Base-by-base conservation (phyloP, 2,329 filamentous ascomycete genomes). In the Neoascochyta sp. region DNA sequence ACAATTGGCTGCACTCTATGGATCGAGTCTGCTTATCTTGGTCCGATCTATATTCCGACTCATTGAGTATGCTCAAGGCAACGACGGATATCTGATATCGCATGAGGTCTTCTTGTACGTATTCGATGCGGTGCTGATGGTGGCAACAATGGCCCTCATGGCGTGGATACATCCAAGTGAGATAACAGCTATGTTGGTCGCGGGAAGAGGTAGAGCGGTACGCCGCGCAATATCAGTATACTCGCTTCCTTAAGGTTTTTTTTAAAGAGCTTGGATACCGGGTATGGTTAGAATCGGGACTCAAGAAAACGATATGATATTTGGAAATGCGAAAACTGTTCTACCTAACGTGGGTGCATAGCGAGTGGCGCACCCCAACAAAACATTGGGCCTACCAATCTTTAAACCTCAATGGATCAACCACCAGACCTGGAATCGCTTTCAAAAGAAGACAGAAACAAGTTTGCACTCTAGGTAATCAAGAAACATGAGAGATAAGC, bases 41-140 rank as follows among this genome's bases (percentile, higher is more conserved):
- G 27, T 73, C 8, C 62, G 73, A 29, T 67, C 55, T n/a, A 41
- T 74, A 2, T 72, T 73, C 31, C 63, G 72, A 14, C 55, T 74
- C 4, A 45, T 66, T 7, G 71, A 75, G 49, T 76, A 70, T 33
- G 41, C 60, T 1, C 47, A 64, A 39, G 70, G 71, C 3, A 57
- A 64, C 11, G 45, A 58, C n/a, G 71, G 71, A 3, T 63, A 58
- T 21, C 39, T 75, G 7, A 46, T 72, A 17, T 36, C 38, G 4
- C 52, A 63, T 13, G 70, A 74, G 52, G 48, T 57, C 2, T 70
- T 51, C 24, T 32, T 69, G 1, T 71, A 71, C 41, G 43, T 68
- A 16, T 68, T 72, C 30, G 69, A 73, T 54, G 64, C 65, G 10
- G 18, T 47, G 2, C 49, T 68, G 13, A 69, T 70, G 65, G 43